A percentile compares a stretch with the other conserved stretches of the same genome.
phyloP scores from a whole-genome alignment of 2,329 filamentous ascomycete genomes.

The Aspergillus sp. region DNA sequence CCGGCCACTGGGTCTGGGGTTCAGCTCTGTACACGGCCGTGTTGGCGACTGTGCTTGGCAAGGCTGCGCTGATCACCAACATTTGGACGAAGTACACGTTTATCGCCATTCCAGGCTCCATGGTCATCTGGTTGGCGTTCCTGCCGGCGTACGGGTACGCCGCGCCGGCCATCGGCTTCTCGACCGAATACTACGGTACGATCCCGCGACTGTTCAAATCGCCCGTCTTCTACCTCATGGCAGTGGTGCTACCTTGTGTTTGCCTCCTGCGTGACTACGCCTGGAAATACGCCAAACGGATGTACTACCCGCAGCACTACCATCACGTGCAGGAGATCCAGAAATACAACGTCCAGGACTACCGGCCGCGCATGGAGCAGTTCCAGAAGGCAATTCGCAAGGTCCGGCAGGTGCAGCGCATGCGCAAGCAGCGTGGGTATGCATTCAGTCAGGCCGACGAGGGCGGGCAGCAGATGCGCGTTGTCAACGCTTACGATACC shows the following conservation, averaged over 20 bases:
- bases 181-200: slow-evolving; percentile 79
- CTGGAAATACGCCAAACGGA: slow-evolving; percentile 97
- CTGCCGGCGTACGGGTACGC: slow-evolving; percentile 83
- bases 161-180: slow-evolving; percentile 78
- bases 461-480: slow-evolving; percentile 82
- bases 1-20: slow-evolving; percentile 98
- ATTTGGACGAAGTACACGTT: slow-evolving; percentile 99
- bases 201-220: slow-evolving; percentile 77
- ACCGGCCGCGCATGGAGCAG: slow-evolving; percentile 97
- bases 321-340: slow-evolving; percentile 99
- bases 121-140: slow-evolving; percentile 88
- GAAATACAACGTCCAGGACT: slow-evolving; percentile 99
- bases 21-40: slow-evolving; percentile 91
- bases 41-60: slow-evolving; percentile 89
- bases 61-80: slow-evolving; percentile 90
- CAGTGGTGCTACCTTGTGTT: slow-evolving; percentile 72
- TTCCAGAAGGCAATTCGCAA: slow-evolving; percentile 99
- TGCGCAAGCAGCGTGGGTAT: slow-evolving; percentile 98
- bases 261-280: slow-evolving; percentile 86
- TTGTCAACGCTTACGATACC: slow-evolving; percentile 96
- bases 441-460: slow-evolving; percentile 98
- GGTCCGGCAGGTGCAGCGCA: slow-evolving; percentile 94
- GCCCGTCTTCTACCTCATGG: slow-evolving; percentile 89
- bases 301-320: slow-evolving; percentile 95
- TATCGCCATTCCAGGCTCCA: slow-evolving; percentile 89